Evolutionary conservation across 208 protist species (phyloP).

Genomic region (Trypanosoma melophagium): DNA sequence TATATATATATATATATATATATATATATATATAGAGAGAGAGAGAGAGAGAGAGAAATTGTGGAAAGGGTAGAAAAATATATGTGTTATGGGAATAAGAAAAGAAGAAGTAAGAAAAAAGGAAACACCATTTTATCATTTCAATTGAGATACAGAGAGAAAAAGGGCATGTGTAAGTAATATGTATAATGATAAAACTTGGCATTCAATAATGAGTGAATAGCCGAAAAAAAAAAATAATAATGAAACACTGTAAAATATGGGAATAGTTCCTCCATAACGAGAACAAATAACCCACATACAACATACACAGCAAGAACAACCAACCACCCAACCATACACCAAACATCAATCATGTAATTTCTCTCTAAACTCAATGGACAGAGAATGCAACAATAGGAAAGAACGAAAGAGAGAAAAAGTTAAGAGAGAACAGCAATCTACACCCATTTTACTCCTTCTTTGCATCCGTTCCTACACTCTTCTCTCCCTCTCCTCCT

Average conservation of each 20-base stretch:
- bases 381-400: background rate
- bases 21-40: background rate
- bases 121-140: no score
- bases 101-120: no score
- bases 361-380: no score
- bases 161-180: no score
- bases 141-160: no score
- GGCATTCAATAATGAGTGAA: no score
- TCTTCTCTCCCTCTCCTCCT: background rate
- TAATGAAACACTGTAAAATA: no score
- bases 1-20: conserved; percentile 7
- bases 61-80: no score
- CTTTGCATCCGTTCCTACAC: background rate
- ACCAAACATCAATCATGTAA: background rate
- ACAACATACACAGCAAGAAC: background rate
- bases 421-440: background rate
- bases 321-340: background rate
- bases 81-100: no score
- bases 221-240: no score
- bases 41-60: background rate
- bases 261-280: no score
- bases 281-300: background rate
- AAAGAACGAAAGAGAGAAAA: background rate
- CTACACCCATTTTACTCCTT: background rate
- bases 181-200: no score